Conservation (phyloP, 345 rosid genomes). For the Boechera stricta region DNA sequence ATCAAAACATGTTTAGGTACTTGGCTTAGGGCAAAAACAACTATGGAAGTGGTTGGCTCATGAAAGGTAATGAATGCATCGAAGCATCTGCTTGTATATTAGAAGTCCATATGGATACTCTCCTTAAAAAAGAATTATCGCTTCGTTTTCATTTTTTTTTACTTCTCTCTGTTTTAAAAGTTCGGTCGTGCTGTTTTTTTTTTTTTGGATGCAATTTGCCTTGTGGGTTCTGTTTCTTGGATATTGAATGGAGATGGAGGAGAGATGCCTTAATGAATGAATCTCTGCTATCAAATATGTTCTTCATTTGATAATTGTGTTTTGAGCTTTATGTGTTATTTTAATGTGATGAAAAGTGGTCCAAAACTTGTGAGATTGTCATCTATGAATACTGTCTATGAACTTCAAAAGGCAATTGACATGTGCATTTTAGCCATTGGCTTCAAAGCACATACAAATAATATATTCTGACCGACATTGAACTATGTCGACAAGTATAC, state of each 20-base stretch:
- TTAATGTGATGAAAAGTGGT: neutral
- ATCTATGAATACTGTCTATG: no score
- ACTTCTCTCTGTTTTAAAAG: neutral
- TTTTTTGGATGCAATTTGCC: constrained; percentile 25
- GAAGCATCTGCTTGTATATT: constrained; percentile 44
- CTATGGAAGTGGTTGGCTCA: constrained; percentile 21
- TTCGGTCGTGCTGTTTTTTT: constrained; percentile 16
- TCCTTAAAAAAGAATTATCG: neutral
- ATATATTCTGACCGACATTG: no score
- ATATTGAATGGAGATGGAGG: constrained; percentile 36
- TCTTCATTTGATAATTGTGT: neutral
- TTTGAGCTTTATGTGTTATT: neutral
- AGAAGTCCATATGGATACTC: constrained; percentile 33
- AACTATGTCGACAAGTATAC: no score
- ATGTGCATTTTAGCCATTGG: no score
- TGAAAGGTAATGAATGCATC: neutral
- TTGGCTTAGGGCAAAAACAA: constrained; percentile 55
- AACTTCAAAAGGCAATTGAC: no score
- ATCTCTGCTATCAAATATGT: constrained; percentile 22
- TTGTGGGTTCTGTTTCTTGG: constrained; percentile 31
- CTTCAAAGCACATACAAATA: no score
- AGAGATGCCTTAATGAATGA: constrained; percentile 26
- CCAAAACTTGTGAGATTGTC: no score
- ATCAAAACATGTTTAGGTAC: constrained; percentile 72
- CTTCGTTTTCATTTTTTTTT: constrained; percentile 1